Evolutionary conservation across 1,284 basidiomycete genomes (phyloP), one percentile per base, ranked within the genome.

Genomic region (Cutaneotrichosporon cyanovorans): DNA sequence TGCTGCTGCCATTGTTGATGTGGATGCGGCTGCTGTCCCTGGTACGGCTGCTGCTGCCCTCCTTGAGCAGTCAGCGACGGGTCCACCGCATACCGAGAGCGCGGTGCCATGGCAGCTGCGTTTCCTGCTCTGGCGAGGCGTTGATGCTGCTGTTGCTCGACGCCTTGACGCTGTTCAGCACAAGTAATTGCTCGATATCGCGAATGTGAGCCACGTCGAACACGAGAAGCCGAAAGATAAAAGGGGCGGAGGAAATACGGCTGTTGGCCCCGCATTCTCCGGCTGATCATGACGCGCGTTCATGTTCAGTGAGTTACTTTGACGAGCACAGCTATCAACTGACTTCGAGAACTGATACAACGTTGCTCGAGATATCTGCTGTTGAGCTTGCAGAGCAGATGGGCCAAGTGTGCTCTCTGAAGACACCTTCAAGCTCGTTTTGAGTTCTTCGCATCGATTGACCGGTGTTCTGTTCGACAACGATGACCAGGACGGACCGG

Each of bases 51-150:
- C 45, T 51, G 50, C 39, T 39, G 47, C 7, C 30, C n/a, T n/a
- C n/a, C 43, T n/a, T 43, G 38, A 30, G 53, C 62, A 16, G 56
- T 56, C 16, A 72, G 58, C 31, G 66, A 66, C 7, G 70, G 70
- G 44, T 72, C 70, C 7, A 71, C 67, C 15, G 66, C 70, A 45
- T 72, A 67, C 20, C 70, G 52, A 15, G 68, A 67, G 33, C 68
- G 40, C 0, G 68, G 68, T n/a, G 68, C 61, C 68, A 70, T 70
- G 16, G 14, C 25, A 12, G 7, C 25, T 28, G 25, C 25, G 25
- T 7, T 28, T 28, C 25, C 12, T 7, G 8, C 8, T 28, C 25
- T 7, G 25, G 25, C 25, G n/a, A n/a, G n/a, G n/a, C n/a, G n/a
- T n/a, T n/a, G n/a, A n/a, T n/a, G n/a, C n/a, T n/a, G n/a, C n/a